phyloP scores from a whole-genome alignment of 257 asterid species.

The Gardenia jasminoides region DNA sequence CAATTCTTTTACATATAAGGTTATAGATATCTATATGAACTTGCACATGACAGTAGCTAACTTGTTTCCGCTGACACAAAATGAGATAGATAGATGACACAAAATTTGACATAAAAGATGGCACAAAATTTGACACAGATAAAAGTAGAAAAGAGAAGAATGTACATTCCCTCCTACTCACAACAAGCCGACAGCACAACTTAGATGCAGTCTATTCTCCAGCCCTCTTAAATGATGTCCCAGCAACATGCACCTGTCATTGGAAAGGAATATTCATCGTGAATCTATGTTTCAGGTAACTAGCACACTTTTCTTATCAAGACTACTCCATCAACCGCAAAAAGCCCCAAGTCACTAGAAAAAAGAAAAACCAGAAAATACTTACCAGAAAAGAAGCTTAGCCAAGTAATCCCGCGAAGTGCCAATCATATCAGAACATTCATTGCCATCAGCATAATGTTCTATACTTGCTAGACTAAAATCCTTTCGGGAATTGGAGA shows the following conservation, averaged over 20 bases:
- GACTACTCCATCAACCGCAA: slow-evolving; percentile 7
- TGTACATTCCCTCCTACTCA: slow-evolving; percentile 54
- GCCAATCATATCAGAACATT: slow-evolving; percentile 39
- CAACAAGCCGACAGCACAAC: slow-evolving; percentile 90
- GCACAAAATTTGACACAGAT: slow-evolving; percentile 18
- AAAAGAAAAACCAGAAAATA: slow-evolving; percentile 1
- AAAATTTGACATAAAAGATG: slow-evolving; percentile 11
- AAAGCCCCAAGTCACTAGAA: background rate
- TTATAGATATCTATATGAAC: background rate
- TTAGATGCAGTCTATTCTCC: slow-evolving; percentile 93
- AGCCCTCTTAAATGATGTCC: slow-evolving; percentile 96
- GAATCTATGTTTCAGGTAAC: background rate
- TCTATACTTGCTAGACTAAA: slow-evolving; percentile 35
- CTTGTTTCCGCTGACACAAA: slow-evolving; percentile 3
- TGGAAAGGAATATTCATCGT: background rate
- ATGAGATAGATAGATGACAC: background rate
- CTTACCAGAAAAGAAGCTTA: slow-evolving; percentile 93
- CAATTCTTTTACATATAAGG: background rate
- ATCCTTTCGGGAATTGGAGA: slow-evolving; percentile 29
- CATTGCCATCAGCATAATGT: slow-evolving; percentile 31
- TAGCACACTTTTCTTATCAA: background rate
- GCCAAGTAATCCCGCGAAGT: slow-evolving; percentile 94
- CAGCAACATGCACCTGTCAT: slow-evolving; percentile 89
- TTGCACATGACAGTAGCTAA: background rate
- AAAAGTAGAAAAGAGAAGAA: slow-evolving; percentile 37